These are phyloP conservation scores for Chaetomium cochliodes DNA, from an alignment of 495 filamentous ascomycete species.

Conservation along the genomic window DNA sequence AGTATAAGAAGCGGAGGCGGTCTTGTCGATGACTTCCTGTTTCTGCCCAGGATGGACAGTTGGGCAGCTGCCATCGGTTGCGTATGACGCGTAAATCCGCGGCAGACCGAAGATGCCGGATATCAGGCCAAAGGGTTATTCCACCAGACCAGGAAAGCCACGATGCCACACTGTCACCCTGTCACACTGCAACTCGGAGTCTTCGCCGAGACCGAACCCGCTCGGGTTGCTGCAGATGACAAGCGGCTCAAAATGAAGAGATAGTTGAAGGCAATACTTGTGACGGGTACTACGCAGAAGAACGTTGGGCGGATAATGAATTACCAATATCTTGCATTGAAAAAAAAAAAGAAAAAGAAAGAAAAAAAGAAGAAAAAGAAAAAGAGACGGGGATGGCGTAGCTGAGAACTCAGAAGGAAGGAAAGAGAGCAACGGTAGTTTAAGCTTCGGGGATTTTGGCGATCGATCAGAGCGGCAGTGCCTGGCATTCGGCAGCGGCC, in stretches of 20 bases:
- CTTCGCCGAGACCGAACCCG: not conserved
- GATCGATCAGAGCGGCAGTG: not conserved
- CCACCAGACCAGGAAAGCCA: not conserved
- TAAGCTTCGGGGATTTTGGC: not conserved
- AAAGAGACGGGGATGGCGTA: too few relatives aligned
- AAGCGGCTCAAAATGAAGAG: not conserved
- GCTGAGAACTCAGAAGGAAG: too few relatives aligned
- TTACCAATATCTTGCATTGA: too few relatives aligned
- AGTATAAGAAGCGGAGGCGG: conserved; percentile 7
- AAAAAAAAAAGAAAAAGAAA: too few relatives aligned
- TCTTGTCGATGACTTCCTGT: conserved; percentile 22
- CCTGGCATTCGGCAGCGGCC: not conserved
- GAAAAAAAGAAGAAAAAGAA: too few relatives aligned
- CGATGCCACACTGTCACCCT: not conserved
- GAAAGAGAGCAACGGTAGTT: not conserved
- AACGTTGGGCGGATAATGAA: too few relatives aligned
- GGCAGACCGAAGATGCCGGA: conserved; percentile 5
- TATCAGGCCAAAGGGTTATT: not conserved
- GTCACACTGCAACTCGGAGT: not conserved
- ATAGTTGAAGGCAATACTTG: too few relatives aligned
- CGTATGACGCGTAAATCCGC: conserved; percentile 9
- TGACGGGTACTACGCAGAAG: too few relatives aligned
- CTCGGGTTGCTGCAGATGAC: not conserved
- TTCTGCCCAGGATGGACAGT: conserved; percentile 14
- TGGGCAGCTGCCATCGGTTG: not conserved